Percentiles rank a stretch among this genome's conserved stretches.
Conservation (phyloP, 495 filamentous ascomycete genomes). For the Thermothielavioides terrestris region DNA sequence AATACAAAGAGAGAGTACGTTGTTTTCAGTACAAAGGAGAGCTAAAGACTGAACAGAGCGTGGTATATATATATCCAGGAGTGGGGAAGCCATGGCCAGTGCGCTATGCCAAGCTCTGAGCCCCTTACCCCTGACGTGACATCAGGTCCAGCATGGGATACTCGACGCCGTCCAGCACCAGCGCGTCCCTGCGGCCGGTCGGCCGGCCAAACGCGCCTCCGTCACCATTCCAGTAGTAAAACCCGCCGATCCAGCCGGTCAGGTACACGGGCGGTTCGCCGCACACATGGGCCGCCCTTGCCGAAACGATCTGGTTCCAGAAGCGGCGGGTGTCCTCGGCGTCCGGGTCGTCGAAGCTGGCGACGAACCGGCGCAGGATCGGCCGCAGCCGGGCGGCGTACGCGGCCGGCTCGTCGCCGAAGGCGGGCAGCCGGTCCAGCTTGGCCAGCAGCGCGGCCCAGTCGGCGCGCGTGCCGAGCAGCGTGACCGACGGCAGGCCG, state of each 20-base stretch:
- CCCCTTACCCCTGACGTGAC: too few species aligned
- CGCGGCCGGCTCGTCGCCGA: slow-evolving; percentile 28
- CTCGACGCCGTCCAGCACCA: slow-evolving; percentile 16
- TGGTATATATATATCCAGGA: too few species aligned
- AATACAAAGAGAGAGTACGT: too few species aligned
- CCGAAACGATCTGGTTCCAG: slow-evolving; percentile 33
- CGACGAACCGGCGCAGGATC: slow-evolving; percentile 29
- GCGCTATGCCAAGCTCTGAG: too few species aligned
- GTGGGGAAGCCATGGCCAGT: too few species aligned
- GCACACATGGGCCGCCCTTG: background rate
- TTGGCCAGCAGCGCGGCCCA: slow-evolving; percentile 27
- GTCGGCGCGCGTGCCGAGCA: slow-evolving; percentile 27
- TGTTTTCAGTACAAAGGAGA: too few species aligned
- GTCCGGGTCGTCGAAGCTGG: slow-evolving; percentile 30
- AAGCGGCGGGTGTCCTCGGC: slow-evolving; percentile 24
- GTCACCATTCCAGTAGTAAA: slow-evolving; percentile 38
- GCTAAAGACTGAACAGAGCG: too few species aligned
- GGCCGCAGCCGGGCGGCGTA: slow-evolving; percentile 25
- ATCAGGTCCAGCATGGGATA: slow-evolving; percentile 20
- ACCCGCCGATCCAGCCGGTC: slow-evolving; percentile 42
- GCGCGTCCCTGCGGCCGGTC: background rate
- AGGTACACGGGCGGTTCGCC: slow-evolving; percentile 25
- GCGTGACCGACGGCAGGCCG: slow-evolving; percentile 33
- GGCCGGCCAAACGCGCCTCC: slow-evolving; percentile 20
- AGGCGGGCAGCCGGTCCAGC: slow-evolving; percentile 24